phyloP scores from a whole-genome alignment of 768 basidiomycete genomes.

The Serendipita sp. region DNA sequence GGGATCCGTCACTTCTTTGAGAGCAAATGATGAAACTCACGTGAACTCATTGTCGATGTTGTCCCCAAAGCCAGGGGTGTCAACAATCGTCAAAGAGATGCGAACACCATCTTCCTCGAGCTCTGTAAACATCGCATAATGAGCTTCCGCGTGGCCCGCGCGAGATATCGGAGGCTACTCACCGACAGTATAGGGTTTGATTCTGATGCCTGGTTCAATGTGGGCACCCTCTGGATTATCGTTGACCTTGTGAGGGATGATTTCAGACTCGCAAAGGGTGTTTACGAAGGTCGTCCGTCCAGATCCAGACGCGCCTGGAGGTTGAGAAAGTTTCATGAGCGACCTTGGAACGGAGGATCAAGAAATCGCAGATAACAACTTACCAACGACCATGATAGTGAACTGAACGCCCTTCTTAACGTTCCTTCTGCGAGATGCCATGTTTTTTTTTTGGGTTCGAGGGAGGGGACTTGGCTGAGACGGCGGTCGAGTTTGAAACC shows the following conservation, averaged over 20 bases:
- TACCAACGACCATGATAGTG: conserved; percentile 95
- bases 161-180: conserved; percentile 18
- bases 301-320: conserved; percentile 83
- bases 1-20: background rate
- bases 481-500: background rate
- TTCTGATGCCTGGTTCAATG: conserved; percentile 83
- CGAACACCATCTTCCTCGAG: conserved; percentile 97
- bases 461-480: background rate
- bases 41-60: conserved; percentile 98
- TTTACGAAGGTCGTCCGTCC: conserved; percentile 98
- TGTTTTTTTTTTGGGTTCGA: background rate
- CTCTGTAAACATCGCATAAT: conserved; percentile 31
- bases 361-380: conserved; percentile 2
- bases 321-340: conserved; percentile 6
- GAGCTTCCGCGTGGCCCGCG: background rate
- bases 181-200: conserved; percentile 93
- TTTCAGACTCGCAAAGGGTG: conserved; percentile 93
- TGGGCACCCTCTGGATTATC: conserved; percentile 81
- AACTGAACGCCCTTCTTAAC: conserved; percentile 99
- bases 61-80: conserved; percentile 97
- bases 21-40: conserved; percentile 33
- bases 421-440: conserved; percentile 41
- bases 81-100: conserved; percentile 93
- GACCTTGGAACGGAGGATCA: conserved; percentile 2
- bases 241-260: conserved; percentile 71